A percentile compares a stretch with the other conserved stretches of the same genome.
Evolutionary conservation across 257 asterid species (phyloP).

Genomic region (Mentha longifolia): DNA sequence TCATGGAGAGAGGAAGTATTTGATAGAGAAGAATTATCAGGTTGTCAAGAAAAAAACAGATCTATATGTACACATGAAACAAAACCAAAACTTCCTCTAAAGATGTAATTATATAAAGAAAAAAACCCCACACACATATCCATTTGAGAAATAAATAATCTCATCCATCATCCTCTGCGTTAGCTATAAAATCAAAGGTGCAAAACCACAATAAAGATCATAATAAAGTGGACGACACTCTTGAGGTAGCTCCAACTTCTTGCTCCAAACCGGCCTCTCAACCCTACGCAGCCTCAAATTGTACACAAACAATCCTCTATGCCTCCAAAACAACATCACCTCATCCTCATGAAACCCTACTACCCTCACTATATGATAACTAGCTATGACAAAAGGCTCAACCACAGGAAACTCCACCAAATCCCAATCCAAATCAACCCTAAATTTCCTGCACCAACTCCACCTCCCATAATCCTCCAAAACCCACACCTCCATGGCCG

Average conservation of each 20-base stretch:
- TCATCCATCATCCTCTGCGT: too few relatives aligned
- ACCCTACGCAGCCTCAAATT: background rate
- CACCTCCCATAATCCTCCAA: constrained; percentile 2
- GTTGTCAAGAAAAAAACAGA: too few relatives aligned
- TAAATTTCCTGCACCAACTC: background rate
- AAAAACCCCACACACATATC: too few relatives aligned
- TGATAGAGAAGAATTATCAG: too few relatives aligned
- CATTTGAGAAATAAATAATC: too few relatives aligned
- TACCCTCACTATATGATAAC: background rate
- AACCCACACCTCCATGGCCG: constrained; percentile 8
- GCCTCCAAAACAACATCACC: constrained; percentile 23
- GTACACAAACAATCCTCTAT: constrained; percentile 4
- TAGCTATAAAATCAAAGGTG: background rate
- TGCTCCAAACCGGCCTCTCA: background rate
- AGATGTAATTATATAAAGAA: too few relatives aligned
- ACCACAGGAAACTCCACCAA: background rate
- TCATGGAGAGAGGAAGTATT: too few relatives aligned
- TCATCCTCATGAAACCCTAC: background rate
- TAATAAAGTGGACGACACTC: background rate
- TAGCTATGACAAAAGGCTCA: background rate
- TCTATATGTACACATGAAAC: too few relatives aligned
- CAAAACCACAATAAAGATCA: constrained; percentile 7
- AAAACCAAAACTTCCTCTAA: too few relatives aligned
- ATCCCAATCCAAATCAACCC: background rate
- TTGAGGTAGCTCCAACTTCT: background rate